Base-by-base conservation (phyloP, 805 yeast species). In the Ascoidea asiatica region DNA sequence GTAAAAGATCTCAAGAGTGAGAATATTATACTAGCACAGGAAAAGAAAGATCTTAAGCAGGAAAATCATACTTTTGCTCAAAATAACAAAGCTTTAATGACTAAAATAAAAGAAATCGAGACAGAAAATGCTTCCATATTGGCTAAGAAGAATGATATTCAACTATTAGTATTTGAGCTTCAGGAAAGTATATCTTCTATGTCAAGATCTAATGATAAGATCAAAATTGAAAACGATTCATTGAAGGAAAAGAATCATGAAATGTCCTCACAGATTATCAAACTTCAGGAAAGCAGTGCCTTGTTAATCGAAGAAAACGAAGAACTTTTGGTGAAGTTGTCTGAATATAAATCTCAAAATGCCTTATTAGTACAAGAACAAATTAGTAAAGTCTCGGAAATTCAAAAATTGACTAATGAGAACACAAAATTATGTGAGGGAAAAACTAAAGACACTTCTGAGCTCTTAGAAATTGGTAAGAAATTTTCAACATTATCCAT, bases 201-300 rank as follows among this genome's bases (percentile, higher is more conserved):
- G 21, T 18, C 18, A n/a, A 23, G 40, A 7, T 13, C 15, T 19
- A 42, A 36, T 21, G 18, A 5, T n/a, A 41, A 41, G 19, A 22
- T 41, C 19, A 20, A 41, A n/a, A 18, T 23, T 15, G 40, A 42
- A 18, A 36, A 42, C 17, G 18, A 39, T 19, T 19, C 18, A 22
- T 37, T 45, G 41, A 20, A 20, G 18, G 39, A 29, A 19, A 46
- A 48, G 37, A 45, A 45, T 35, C 43, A 48, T 15, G 43, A 48
- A 35, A 22, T 43, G 23, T 48, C 21, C 35, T 43, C 33, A 11
- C 50, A 48, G 39, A 44, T 46, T 35, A 43, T 44, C 33, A 44
- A 44, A 21, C 44, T 48, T 20, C 42, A 44, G 17, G 43, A 22
- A 5, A 45, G 44, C 18, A 43, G 46, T 37, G 13, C 39, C 7